Evolutionary conservation across 169 alveolate species (phyloP).

Genomic region (Sarcocystis neurona): DNA sequence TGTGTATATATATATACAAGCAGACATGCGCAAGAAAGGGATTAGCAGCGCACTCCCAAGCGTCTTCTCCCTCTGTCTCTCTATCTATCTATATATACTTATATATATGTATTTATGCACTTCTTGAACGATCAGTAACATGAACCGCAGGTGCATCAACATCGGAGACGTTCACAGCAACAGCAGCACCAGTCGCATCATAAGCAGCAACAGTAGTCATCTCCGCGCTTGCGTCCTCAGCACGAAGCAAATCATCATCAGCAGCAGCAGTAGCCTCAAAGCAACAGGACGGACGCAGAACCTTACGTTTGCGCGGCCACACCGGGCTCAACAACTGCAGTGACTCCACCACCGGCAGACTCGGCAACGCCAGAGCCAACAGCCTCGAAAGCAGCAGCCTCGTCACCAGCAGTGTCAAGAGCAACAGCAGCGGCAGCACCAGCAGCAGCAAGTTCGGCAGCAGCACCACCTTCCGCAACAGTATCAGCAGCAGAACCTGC

Average conservation of each 20-base stretch:
- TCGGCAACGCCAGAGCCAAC: background rate
- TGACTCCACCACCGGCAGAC: background rate
- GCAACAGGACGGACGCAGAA: background rate
- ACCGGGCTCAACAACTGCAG: background rate
- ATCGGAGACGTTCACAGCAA: background rate
- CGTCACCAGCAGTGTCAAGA: background rate
- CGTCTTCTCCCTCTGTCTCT: too few species aligned
- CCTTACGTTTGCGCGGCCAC: background rate
- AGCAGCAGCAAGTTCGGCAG: conserved; percentile 29
- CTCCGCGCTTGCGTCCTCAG: background rate
- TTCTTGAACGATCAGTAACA: too few species aligned
- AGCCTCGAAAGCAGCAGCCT: background rate
- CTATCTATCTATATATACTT: too few species aligned
- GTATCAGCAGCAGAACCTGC: background rate
- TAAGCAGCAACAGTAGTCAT: background rate
- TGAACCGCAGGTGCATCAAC: background rate
- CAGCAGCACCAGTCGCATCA: background rate
- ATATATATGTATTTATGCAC: too few species aligned
- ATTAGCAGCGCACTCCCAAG: too few species aligned
- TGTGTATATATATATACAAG: too few species aligned
- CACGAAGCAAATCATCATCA: background rate
- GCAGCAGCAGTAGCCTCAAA: background rate
- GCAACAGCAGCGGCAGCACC: background rate
- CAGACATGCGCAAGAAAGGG: too few species aligned
- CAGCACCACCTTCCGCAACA: background rate